Base-by-base conservation (phyloP, 768 basidiomycete species). In the Leccinum aurantiacum region DNA sequence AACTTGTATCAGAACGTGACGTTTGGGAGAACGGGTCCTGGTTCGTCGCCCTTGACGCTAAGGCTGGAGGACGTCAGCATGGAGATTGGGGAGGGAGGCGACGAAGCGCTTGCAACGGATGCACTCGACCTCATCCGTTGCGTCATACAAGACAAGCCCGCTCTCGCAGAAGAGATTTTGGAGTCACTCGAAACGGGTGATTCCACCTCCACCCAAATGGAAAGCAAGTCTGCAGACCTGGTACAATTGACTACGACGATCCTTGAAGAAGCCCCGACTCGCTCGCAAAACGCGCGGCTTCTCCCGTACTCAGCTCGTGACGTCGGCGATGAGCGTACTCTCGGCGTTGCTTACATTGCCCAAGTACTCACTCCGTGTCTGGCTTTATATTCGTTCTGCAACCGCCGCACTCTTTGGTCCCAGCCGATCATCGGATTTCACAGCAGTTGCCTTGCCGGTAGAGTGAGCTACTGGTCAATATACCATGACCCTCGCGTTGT, bases 371-470 rank as follows among this genome's bases (percentile, higher is more conserved):
- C 84, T 85, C 63, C 83, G 89, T 2, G 90, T 95, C 24, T 96
- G 93, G 94, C 78, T 93, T 10, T 95, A 90, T 67, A 83, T 95
- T 19, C 87, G 93, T 13, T 89, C 90, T 6, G 89, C 93, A 0
- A 78, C 83, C 0, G n/a, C n/a, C n/a, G 82, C 86, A 22, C 80
- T 97, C 29, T 93, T 96, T 65, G 88, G 90, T 17, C 79, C 85
- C 6, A 85, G 84, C 25, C 78, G 78, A 48, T 58, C 70, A 1
- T 74, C 79, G 31, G 86, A 84, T 10, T 84, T 84, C 61, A 84
- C 84, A 5, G 84, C 87, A 4, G 78, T 82, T 47, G 84, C 87
- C n/a, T 76, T 96, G 61, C 81, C 88, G 1, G 75, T 83, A 4
- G 89, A 93, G 72, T 80, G 91, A 22, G 76, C 85, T 33, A 81